Evolutionary conservation across 1,284 basidiomycete species (phyloP).

Genomic region (Apiotrichum sp.): DNA sequence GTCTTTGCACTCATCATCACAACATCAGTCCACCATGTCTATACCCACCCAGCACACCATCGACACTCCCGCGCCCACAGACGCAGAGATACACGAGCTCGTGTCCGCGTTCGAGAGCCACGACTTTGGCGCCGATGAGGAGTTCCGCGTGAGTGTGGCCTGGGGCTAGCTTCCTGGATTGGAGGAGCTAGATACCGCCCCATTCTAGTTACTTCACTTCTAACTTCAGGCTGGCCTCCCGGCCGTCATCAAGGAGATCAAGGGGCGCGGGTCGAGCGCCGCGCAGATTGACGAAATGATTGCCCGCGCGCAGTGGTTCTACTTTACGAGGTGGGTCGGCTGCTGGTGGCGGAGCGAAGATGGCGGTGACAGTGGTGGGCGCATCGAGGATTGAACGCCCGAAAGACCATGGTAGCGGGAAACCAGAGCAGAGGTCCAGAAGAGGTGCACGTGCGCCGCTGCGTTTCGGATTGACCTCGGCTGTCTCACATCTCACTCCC

Average conservation of each 20-base stretch:
- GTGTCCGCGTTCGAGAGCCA: constrained; percentile 31
- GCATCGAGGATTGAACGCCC: neutral
- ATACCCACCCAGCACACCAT: no score
- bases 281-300: constrained; percentile 38
- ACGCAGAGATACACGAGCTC: neutral
- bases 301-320: constrained; percentile 41
- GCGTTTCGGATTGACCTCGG: no score
- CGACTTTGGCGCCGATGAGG: constrained; percentile 32
- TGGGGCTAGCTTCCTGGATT: no score
- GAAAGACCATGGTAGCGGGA: neutral
- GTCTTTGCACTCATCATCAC: no score
- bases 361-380: neutral
- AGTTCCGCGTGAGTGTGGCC: constrained; percentile 31
- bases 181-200: no score
- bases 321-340: constrained; percentile 29
- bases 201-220: neutral
- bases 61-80: no score
- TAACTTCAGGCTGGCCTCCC: constrained; percentile 32
- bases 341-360: neutral
- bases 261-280: constrained; percentile 19
- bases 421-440: no score
- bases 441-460: no score
- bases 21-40: no score
- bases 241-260: constrained; percentile 30
- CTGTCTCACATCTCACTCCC: no score